Percentiles rank a stretch among this genome's conserved stretches.
Conservation (phyloP, 2,329 filamentous ascomycete species). For the Paraconiothyrium brasiliense region DNA sequence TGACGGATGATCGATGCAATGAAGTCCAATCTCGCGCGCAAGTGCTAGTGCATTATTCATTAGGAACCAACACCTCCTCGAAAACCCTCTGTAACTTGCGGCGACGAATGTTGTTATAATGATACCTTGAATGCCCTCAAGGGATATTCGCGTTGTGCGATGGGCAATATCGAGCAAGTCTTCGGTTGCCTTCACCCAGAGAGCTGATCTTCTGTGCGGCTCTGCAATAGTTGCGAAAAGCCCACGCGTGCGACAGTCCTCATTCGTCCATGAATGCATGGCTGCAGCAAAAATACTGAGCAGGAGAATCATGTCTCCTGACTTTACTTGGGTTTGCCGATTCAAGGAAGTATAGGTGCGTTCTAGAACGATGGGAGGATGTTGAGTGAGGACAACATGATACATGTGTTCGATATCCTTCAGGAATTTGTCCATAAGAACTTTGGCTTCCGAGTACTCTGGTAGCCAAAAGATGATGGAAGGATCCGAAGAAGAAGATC, state of each 20-base stretch:
- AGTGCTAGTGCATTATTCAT: slow-evolving; percentile 40
- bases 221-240: slow-evolving; percentile 23
- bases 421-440: slow-evolving; percentile 46
- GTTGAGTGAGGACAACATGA: slow-evolving; percentile 47
- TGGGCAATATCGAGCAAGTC: slow-evolving; percentile 48
- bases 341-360: slow-evolving; percentile 38
- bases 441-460: slow-evolving; percentile 42
- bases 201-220: slow-evolving; percentile 37
- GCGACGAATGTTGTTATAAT: slow-evolving; percentile 46
- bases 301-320: slow-evolving; percentile 42
- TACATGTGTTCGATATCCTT: slow-evolving; percentile 45
- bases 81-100: slow-evolving; percentile 47
- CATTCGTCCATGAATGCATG: slow-evolving; percentile 40
- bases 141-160: slow-evolving; percentile 27
- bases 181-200: slow-evolving; percentile 43
- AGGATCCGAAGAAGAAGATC: slow-evolving; percentile 15
- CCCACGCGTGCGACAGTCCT: slow-evolving; percentile 20
- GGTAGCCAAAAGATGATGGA: slow-evolving; percentile 48
- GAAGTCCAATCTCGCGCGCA: slow-evolving; percentile 27
- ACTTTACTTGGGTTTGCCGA: slow-evolving; percentile 28
- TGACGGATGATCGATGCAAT: slow-evolving; percentile 27
- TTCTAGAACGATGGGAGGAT: slow-evolving; percentile 36
- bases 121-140: slow-evolving; percentile 51
- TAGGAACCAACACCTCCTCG: slow-evolving; percentile 42
- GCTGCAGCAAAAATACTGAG: slow-evolving; percentile 46